Percentiles rank a stretch among this genome's conserved stretches.
These are phyloP conservation scores for Suillus subaureus DNA, from an alignment of 768 basidiomycete genomes.

Conservation along the genomic window DNA sequence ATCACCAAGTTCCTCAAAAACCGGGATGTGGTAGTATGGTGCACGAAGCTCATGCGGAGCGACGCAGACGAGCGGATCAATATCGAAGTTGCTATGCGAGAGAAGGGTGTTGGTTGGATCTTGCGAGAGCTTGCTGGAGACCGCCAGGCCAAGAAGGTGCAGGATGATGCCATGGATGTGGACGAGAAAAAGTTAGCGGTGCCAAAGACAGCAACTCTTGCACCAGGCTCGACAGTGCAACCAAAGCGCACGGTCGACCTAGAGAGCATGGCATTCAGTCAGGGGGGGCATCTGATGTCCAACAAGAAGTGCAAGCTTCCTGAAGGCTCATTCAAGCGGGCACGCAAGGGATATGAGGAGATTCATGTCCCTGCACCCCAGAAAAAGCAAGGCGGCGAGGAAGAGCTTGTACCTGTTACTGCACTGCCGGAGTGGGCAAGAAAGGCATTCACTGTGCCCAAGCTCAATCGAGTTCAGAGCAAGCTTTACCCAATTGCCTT, in stretches of 20 bases:
- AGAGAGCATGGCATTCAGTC: conserved; percentile 93
- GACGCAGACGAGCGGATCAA: conserved; percentile 89
- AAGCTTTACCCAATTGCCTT: conserved; percentile 92
- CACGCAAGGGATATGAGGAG: conserved; percentile 96
- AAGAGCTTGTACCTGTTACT: conserved; percentile 72
- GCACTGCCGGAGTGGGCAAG: conserved; percentile 85
- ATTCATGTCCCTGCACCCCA: conserved; percentile 96
- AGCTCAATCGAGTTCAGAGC: conserved; percentile 90
- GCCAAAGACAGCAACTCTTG: conserved; percentile 83
- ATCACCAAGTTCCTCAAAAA: conserved; percentile 92
- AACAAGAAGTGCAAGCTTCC: conserved; percentile 99
- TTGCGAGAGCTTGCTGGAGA: conserved; percentile 85
- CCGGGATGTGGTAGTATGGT: conserved; percentile 96
- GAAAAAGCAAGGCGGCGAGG: conserved; percentile 60
- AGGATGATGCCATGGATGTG: conserved; percentile 75
- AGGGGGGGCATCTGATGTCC: conserved; percentile 98
- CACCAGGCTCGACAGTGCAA: conserved; percentile 84
- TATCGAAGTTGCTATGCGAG: conserved; percentile 97
- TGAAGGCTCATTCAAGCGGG: conserved; percentile 95
- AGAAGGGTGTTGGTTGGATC: conserved; percentile 97
- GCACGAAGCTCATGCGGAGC: conserved; percentile 91
- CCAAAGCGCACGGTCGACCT: conserved; percentile 87
- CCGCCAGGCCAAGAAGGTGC: conserved; percentile 56
- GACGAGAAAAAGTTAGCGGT: conserved; percentile 59
- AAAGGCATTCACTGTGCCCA: conserved; percentile 80